Conservation (phyloP, 1,139 yeast genomes). For the Taphrina confusa region DNA sequence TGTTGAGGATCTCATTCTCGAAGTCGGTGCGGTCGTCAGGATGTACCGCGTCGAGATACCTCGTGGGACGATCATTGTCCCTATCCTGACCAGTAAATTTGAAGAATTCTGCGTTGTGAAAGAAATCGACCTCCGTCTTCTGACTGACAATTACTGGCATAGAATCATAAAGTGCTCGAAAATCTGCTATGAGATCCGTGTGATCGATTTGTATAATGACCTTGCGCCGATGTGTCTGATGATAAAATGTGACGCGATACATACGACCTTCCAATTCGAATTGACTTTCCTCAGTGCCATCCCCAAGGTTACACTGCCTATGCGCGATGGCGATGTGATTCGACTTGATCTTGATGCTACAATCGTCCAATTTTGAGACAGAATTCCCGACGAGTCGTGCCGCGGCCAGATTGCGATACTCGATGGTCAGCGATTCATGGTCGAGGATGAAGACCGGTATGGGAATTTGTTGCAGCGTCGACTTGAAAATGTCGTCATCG, state of each 20-base stretch:
- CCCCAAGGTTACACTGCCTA: neutral
- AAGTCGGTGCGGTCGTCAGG: slow-evolving; percentile 20
- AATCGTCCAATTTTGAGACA: neutral
- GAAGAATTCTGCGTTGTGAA: slow-evolving; percentile 23
- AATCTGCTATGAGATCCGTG: slow-evolving; percentile 16
- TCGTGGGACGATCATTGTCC: neutral
- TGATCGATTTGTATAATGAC: slow-evolving; percentile 11
- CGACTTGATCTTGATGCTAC: neutral
- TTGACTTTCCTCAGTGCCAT: neutral
- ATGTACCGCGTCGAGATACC: slow-evolving; percentile 16
- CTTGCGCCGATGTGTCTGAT: neutral
- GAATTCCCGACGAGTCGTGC: neutral
- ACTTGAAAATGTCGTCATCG: slow-evolving; percentile 2
- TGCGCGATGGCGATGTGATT: neutral
- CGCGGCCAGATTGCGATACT: slow-evolving; percentile 2
- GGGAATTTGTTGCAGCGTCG: neutral
- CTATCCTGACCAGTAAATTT: slow-evolving; percentile 12
- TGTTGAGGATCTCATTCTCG: neutral
- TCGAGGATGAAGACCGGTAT: slow-evolving; percentile 3
- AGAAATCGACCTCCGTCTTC: slow-evolving; percentile 14
- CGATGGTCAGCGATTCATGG: neutral
- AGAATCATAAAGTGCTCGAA: slow-evolving; percentile 15
- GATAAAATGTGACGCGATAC: neutral
- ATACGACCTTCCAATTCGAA: neutral
- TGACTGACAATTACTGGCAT: slow-evolving; percentile 27